Base-by-base conservation (phyloP, 495 filamentous ascomycete genomes). In the Delitschia confertaspora region DNA sequence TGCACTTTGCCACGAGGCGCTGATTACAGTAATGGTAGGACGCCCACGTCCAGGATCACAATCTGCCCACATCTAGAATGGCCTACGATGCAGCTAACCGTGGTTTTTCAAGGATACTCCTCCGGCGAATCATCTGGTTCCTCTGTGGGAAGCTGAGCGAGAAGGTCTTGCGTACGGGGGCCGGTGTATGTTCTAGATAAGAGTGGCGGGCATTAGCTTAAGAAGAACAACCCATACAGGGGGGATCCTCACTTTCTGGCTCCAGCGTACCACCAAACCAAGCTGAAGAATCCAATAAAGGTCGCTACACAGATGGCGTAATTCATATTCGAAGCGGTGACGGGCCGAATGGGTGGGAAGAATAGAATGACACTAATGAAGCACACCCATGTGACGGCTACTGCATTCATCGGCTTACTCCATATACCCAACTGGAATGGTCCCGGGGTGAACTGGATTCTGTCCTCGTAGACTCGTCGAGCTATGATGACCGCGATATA, bases 401-500 rank as follows among this genome's bases (percentile, higher is more conserved):
- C 53, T 17, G 65, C 62, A 49, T 85, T 85, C 22, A 83, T 56
- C 0, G 68, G 65, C 32, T 66, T 66, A 19, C 75, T 72, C 73
- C 72, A 79, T 56, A 48, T 68, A 1, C 79, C 80, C 3, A 83
- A 68, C 4, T 72, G 78, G 42, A 73, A 83, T 0, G 80, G 80
- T 0, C 80, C 80, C 36, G 74, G 69, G 34, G 75, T 69, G 58
- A 83, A 82, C 18, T 65, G 62, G 21, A 84, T 70, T 10, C 67
- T 62, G 19, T 70, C 47, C 25, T 69, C 68, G 63, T 83, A 83
- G 8, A 76, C 54, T 37, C 71, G 69, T 33, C 79, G 76, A 3
- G 77, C 78, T 37, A 82, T 60, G 22, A 85, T 80, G 13, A 85
- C 80, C 14, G 78, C 72, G 9, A 79, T 68, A 53, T 85, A 85